Evolutionary conservation across 2,329 filamentous ascomycete genomes (phyloP).

Genomic region (Cladosporium sphaerospermum): DNA sequence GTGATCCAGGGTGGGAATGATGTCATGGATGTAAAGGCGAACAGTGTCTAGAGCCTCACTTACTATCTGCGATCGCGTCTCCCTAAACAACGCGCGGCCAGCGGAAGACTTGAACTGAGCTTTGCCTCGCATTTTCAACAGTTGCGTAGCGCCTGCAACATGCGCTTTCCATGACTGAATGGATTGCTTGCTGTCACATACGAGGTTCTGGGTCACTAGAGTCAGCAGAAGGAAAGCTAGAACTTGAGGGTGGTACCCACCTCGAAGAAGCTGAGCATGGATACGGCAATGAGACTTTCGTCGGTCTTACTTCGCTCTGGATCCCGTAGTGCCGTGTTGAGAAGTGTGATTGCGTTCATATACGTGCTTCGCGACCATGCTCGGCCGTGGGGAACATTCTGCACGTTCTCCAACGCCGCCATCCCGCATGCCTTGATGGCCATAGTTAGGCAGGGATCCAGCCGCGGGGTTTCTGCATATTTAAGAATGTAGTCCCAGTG

Average conservation of each 20-base stretch:
- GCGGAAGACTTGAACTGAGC: conserved; percentile 22
- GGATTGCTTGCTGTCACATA: conserved; percentile 25
- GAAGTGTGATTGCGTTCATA: conserved; percentile 26
- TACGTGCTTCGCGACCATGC: conserved; percentile 24
- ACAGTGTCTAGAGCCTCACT: background rate
- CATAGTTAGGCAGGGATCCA: conserved; percentile 24
- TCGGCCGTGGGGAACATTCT: conserved; percentile 18
- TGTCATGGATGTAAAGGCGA: background rate
- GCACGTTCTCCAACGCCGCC: conserved; percentile 26
- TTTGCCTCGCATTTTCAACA: conserved; percentile 29
- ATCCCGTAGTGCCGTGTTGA: conserved; percentile 29
- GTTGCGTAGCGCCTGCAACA: conserved; percentile 30
- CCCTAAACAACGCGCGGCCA: conserved; percentile 26
- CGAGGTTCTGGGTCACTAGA: conserved; percentile 18
- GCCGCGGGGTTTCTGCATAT: conserved; percentile 9
- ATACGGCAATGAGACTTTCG: conserved; percentile 30
- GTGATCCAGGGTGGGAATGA: background rate
- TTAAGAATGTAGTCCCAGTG: conserved; percentile 26
- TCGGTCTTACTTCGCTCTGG: conserved; percentile 26
- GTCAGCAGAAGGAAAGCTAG: background rate
- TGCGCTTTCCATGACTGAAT: conserved; percentile 35
- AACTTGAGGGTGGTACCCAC: conserved; percentile 17
- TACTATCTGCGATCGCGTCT: conserved; percentile 23
- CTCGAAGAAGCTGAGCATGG: conserved; percentile 34
- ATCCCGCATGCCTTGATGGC: conserved; percentile 28